Percentiles rank a stretch among this genome's conserved stretches.
phyloP scores from a whole-genome alignment of 2,329 filamentous ascomycete genomes.

The Metarhizium rileyi region DNA sequence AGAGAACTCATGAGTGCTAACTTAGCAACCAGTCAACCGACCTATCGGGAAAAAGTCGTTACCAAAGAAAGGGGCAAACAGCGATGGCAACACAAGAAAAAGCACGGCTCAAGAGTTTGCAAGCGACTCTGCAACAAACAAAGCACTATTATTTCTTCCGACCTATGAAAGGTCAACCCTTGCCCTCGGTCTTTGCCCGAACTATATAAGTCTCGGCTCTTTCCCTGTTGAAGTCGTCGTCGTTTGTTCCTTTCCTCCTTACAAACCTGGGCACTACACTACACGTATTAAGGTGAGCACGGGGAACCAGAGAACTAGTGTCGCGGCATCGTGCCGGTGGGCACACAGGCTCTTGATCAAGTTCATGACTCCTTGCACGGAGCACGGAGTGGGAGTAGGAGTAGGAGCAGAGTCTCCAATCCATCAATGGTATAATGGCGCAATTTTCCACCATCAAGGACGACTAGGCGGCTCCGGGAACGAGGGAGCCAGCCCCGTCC shows the following conservation, averaged over 20 bases:
- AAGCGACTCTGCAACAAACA: not conserved
- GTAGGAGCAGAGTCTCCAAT: not conserved
- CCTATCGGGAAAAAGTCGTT: not conserved
- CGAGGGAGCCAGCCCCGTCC: not conserved
- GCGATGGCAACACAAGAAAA: not conserved
- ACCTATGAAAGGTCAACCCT: not conserved
- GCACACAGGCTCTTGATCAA: not conserved
- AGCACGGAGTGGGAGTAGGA: too few relatives aligned
- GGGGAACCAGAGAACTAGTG: conserved; percentile 3
- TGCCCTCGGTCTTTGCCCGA: not conserved
- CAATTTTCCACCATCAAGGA: not conserved
- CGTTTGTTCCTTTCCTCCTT: not conserved
- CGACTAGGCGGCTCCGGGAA: not conserved
- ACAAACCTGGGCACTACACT: not conserved
- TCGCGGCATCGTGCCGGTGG: not conserved
- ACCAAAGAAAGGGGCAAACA: not conserved
- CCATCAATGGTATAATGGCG: not conserved
- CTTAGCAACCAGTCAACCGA: not conserved
- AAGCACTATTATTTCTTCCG: too few relatives aligned
- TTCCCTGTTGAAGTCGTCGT: too few relatives aligned
- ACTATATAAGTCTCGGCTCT: not conserved
- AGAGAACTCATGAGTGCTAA: not conserved
- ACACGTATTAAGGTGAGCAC: not conserved
- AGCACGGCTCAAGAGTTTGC: not conserved
- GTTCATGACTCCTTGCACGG: not conserved